Percentiles rank a stretch among this genome's conserved stretches.
These are phyloP conservation scores for Aspergillus felis DNA, from an alignment of 2,329 filamentous ascomycete genomes.

Conservation along the genomic window DNA sequence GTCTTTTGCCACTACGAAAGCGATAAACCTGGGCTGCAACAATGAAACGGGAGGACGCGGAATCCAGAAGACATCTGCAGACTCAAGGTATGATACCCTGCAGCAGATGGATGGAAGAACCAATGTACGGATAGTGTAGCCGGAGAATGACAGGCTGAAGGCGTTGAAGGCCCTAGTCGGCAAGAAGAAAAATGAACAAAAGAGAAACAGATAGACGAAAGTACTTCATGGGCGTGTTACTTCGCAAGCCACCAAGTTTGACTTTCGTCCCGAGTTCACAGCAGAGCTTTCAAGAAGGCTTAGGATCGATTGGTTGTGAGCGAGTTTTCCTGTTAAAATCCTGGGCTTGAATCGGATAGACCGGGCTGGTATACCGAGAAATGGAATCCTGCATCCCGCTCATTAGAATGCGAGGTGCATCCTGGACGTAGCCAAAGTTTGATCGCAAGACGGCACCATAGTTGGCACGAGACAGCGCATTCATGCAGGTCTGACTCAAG, in stretches of 20 bases:
- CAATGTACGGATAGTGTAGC: conserved; percentile 9
- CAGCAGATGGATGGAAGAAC: conserved; percentile 6
- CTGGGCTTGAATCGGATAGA: conserved; percentile 13
- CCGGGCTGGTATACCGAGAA: conserved; percentile 5
- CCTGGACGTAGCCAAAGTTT: conserved; percentile 18
- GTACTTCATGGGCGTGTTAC: conserved; percentile 1
- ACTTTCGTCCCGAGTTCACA: conserved; percentile 11
- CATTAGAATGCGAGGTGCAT: conserved; percentile 22
- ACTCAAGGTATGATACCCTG: conserved; percentile 9
- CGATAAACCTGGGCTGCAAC: conserved; percentile 24
- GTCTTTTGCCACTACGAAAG: conserved; percentile 27
- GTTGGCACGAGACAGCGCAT: conserved; percentile 31
- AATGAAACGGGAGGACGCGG: conserved; percentile 28
- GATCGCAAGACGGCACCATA: conserved; percentile 31
- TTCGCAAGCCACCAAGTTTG: conserved; percentile 4
- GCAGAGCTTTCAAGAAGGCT: conserved; percentile 16
- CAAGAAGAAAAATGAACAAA: conserved; percentile 4
- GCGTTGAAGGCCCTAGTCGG: not conserved
- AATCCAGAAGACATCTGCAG: conserved; percentile 17
- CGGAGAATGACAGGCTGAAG: not conserved
- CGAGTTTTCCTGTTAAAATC: conserved; percentile 10
- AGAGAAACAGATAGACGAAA: conserved; percentile 5
- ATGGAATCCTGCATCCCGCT: conserved; percentile 7
- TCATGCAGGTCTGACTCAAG: conserved; percentile 32
- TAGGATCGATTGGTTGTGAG: conserved; percentile 18